phyloP scores from a whole-genome alignment of 345 rosid species.

The Eucalyptus tenuipes region DNA sequence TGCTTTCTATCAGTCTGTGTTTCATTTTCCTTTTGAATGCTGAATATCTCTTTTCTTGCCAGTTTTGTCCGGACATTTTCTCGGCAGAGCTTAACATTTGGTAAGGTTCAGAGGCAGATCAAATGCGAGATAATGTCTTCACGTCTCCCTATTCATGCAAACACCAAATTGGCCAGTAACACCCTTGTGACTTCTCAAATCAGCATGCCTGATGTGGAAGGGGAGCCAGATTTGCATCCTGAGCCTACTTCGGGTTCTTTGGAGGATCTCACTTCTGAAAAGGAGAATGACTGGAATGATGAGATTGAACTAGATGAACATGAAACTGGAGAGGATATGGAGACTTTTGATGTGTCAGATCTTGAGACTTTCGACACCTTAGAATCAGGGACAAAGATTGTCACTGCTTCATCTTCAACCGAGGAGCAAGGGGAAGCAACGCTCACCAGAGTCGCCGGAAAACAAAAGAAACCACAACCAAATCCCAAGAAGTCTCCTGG shows the following conservation, averaged over 20 bases:
- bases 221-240: constrained; percentile 5
- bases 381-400: background rate
- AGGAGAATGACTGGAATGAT: background rate
- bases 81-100: constrained; percentile 42
- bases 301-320: background rate
- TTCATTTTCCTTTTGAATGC: background rate
- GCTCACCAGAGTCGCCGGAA: background rate
- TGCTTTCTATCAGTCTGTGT: background rate
- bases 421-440: background rate
- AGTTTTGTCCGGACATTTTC: constrained; percentile 65
- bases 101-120: constrained; percentile 64
- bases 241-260: background rate
- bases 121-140: constrained; percentile 40
- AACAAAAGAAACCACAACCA: background rate
- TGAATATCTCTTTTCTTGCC: background rate
- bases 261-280: background rate
- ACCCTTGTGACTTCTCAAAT: background rate
- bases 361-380: background rate
- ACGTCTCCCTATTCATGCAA: constrained; percentile 5
- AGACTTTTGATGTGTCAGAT: constrained; percentile 5
- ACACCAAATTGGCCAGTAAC: constrained; percentile 5
- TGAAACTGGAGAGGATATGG: constrained; percentile 12
- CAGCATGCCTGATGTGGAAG: background rate
- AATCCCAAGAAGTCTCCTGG: background rate
- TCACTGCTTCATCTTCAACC: background rate